Evolutionary conservation across 192 early-diverging fungal genomes (phyloP), one percentile per base, ranked within the genome.

Genomic region (Linnemannia zychae): DNA sequence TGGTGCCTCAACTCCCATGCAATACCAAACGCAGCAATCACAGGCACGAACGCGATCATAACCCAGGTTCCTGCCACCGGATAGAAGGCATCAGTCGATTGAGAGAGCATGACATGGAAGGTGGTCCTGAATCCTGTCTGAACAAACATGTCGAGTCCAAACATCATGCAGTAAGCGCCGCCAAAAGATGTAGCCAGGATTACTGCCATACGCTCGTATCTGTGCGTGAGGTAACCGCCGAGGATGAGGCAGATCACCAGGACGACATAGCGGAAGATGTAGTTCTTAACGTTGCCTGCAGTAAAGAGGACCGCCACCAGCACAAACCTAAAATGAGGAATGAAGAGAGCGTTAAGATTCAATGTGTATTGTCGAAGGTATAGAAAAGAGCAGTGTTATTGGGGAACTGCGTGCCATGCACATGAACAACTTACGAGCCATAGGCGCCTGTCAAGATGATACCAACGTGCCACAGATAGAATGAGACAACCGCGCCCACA

Each of bases 121-220:
- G 81, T 82, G 3, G 71, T 48, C 16, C 79, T 63, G 76, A 86
- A 88, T 18, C 71, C 74, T 36, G 73, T 71, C 48, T 82, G 80
- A 9, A 81, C 80, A 79, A 88, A 88, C 80, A 82, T 82, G 49
- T 88, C 87, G 3, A 88, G 37, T 48, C 87, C 87, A 76, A 79
- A 88, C 79, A 88, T 81, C 16, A 86, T 73, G 11, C 72, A 75
- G 66, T 86, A 88, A 0, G 87, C 79, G 31, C 87, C 87, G 3
- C 75, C 87, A 24, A 86, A 11, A 3, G 87, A 88, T 6, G 87
- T 88, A 13, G 87, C 78, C 4, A 88, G 0, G 67, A 86, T 86
- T 24, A 88, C 84, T 16, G 81, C 76, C 13, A 57, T 33, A 6
- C 83, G 75, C 44, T 88, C 87, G 67, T 82, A 86, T 16, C 67